These are phyloP conservation scores for Tylopilus sp. DNA, from an alignment of 768 basidiomycete species.

Conservation along the genomic window DNA sequence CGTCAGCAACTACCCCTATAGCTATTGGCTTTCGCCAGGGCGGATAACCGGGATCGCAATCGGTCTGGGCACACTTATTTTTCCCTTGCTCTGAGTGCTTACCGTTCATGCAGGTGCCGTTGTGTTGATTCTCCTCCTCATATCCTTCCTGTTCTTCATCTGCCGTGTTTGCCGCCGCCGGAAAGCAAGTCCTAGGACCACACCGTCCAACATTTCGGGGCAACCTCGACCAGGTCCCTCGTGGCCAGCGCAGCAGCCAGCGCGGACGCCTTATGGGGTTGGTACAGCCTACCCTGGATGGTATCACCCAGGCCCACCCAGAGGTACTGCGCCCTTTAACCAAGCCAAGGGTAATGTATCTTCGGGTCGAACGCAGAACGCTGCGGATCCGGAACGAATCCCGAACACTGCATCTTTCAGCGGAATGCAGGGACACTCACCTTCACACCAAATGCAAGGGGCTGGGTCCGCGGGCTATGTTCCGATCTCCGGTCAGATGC, in stretches of 20 bases:
- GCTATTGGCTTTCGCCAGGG: conserved; percentile 23
- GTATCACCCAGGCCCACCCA: conserved; percentile 5
- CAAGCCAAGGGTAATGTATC: neutral
- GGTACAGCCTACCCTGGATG: neutral
- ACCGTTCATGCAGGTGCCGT: conserved; percentile 6
- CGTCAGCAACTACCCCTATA: neutral
- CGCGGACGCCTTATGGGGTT: neutral
- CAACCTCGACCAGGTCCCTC: conserved; percentile 6
- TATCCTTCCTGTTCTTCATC: neutral
- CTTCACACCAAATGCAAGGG: neutral
- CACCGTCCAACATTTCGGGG: neutral
- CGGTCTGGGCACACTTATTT: conserved; percentile 12
- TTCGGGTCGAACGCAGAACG: neutral
- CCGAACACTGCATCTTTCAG: neutral
- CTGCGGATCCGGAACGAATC: neutral
- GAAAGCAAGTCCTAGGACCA: neutral
- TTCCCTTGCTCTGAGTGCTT: neutral
- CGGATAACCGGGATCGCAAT: conserved; percentile 26
- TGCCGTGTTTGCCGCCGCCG: conserved; percentile 8
- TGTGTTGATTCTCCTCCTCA: conserved; percentile 8
- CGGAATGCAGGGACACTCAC: neutral
- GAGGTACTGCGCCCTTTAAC: neutral
- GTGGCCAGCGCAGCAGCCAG: conserved; percentile 10
- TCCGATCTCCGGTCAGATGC: neutral
- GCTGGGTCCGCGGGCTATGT: neutral